Evolutionary conservation across 176 grass and related monocot species (phyloP), one percentile per base, ranked within the genome.

Genomic region (Bonia amplexicaulis): DNA sequence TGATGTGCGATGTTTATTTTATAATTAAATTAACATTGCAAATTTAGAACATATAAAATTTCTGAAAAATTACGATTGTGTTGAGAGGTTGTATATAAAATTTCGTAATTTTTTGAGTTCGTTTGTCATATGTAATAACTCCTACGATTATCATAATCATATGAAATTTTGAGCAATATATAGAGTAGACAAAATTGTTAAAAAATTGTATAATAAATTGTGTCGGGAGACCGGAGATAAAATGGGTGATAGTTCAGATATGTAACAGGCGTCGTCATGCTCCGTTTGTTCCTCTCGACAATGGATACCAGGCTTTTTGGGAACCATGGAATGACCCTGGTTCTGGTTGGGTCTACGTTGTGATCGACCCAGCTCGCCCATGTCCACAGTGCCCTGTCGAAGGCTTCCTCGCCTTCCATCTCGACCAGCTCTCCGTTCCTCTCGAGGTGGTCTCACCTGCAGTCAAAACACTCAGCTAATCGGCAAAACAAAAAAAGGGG

Each of bases 401-500:
- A 95, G 0, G 93, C 85, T 12, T 74, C 83, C 6, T 69, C 52
- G 2, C 40, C 75, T 33, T 61, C 39, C 88, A 89, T 92, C 22
- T 92, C 83, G 10, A 74, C 80, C 13, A 12, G 20, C 58, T 74
- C 41, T 0, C 85, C 87, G 22, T 84, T 51, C 9, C 22, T n/a
- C 68, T 92, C 88, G 2, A 90, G 88, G 19, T 88, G 86, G 12
- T 88, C 82, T 83, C 88, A 92, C 12, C 92, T 92, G 69, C 58
- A 68, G 17, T 4, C 2, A 69, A 11, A 37, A 31, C 13, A 29
- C 0, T 27, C 5, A 9, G 12, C 9, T 51, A 4, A 10, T 6
- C 1, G 1, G 0, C 49, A 4, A 20, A 12, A 7, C n/a, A 1
- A 0, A 7, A 11, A 6, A 9, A 6, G 6, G 6, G 6, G 41